Conservation (phyloP, 1,284 basidiomycete species). For the Boletus sp. region DNA sequence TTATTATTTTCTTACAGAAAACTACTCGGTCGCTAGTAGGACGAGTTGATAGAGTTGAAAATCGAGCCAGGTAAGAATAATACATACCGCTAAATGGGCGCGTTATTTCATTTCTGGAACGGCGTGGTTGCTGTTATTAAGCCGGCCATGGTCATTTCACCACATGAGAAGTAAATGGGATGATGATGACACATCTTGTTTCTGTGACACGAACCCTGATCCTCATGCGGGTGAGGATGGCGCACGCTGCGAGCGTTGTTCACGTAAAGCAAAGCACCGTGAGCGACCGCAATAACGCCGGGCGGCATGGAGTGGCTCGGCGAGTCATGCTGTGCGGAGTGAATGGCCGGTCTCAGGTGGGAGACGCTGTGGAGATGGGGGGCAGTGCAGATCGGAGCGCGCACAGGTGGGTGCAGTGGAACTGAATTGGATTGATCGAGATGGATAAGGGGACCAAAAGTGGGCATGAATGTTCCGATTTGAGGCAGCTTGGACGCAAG, state of each 20-base stretch:
- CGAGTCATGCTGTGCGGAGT: slow-evolving; percentile 5
- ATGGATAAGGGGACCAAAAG: slow-evolving; percentile 26
- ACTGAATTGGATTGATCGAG: slow-evolving; percentile 21
- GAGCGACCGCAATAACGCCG: slow-evolving; percentile 22
- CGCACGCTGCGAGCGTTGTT: slow-evolving; percentile 9
- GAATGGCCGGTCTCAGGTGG: not conserved
- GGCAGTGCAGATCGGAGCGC: slow-evolving; percentile 15
- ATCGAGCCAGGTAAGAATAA: slow-evolving; percentile 6
- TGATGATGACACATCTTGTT: not conserved
- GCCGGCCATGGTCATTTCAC: slow-evolving; percentile 1
- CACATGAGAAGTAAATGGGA: slow-evolving; percentile 1
- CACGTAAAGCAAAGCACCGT: slow-evolving; percentile 11
- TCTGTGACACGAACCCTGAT: slow-evolving; percentile 18
- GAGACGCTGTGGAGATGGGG: slow-evolving; percentile 18
- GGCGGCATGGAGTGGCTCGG: slow-evolving; percentile 1
- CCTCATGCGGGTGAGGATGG: slow-evolving; percentile 16
- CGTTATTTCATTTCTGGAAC: slow-evolving; percentile 17
- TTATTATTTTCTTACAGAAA: not conserved
- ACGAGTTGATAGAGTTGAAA: not conserved
- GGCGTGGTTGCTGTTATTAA: slow-evolving; percentile 3
- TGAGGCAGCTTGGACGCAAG: slow-evolving; percentile 26
- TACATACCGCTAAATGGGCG: not conserved
- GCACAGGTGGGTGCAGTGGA: slow-evolving; percentile 10
- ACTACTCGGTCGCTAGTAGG: not conserved
- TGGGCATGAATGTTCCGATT: slow-evolving; percentile 15